Base-by-base conservation (phyloP, 1,284 basidiomycete genomes). In the Termitomyces sp. region DNA sequence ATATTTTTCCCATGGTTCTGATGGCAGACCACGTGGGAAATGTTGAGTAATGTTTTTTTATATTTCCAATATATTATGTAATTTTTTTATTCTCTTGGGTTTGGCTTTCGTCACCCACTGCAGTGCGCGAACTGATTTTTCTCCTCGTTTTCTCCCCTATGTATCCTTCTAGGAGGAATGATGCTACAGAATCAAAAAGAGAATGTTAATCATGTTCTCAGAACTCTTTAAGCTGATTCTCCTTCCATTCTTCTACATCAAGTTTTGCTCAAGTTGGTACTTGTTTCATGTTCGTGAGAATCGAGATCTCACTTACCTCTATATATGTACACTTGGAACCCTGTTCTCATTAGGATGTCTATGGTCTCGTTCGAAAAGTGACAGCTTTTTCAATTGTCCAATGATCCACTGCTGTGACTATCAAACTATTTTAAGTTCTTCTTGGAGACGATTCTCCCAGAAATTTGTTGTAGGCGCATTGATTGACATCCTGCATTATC, bases 1-100 rank as follows among this genome's bases (percentile, higher is more conserved):
- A 52, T 57, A 50, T 57, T 57, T 35, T 57, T 52, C 55, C 52
- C 57, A 56, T 52, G 33, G 10, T 49, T 16, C 3, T 18, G 3
- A 16, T 5, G 2, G 21, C 5, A 24, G 5, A 31, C 7, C 46
- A 44, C 52, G 46, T 53, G 52, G 19, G 0, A 18, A 1, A 16
- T 8, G 18, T 26, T 38, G 26, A 43, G 26, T 26, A 47, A 42
- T n/a, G n/a, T 33, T 26, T 24, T 24, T 24, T 2, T 3, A 24
- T 24, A 24, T 24, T 24, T 24, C 5, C 21, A 5, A 24, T 24
- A 24, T 24, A 2, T 24, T 24, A 24, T 5, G 21, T 24, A 24
- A 24, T 2, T 24, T 24, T 24, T 3, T 24, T 24, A n/a, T n/a
- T n/a, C n/a, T n/a, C n/a, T n/a, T n/a, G n/a, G n/a, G n/a, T n/a